Conservation (phyloP, 192 early-diverging fungal genomes). For the Gamsiella multidivaricata region DNA sequence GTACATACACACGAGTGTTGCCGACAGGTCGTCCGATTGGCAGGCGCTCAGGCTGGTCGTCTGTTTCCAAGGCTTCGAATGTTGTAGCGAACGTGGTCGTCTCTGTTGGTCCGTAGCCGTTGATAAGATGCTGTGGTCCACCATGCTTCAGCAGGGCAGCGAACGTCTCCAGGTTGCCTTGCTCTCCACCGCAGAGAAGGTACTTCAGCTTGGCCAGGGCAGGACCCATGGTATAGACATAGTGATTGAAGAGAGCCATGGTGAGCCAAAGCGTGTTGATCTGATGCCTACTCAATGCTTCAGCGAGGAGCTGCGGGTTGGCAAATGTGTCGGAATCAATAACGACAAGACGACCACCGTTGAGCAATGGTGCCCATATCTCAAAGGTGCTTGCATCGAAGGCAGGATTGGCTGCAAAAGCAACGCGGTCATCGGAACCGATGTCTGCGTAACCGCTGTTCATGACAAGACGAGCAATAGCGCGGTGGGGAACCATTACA, state of each 20-base stretch:
- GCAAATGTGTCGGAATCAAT: conserved; percentile 2
- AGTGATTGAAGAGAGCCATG: not conserved
- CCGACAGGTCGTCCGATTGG: conserved; percentile 28
- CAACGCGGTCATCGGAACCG: not conserved
- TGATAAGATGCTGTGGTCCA: conserved; percentile 1
- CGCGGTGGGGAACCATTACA: conserved; percentile 16
- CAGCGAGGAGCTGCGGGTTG: not conserved
- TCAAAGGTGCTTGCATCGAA: no score
- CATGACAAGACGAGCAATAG: not conserved
- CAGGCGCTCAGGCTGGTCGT: not conserved
- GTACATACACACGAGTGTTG: conserved; percentile 27
- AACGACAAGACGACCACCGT: conserved; percentile 2
- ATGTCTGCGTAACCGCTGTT: not conserved
- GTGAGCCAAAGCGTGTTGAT: not conserved
- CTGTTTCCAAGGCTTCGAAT: not conserved
- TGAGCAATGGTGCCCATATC: not conserved
- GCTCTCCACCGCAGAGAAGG: not conserved
- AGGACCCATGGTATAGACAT: not conserved
- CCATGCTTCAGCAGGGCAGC: not conserved
- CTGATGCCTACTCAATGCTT: not conserved
- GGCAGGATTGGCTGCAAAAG: conserved; percentile 2
- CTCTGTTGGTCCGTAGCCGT: conserved; percentile 35
- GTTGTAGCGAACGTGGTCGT: not conserved
- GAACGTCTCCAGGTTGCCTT: not conserved
- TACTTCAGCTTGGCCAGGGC: not conserved